Percentiles rank a stretch among this genome's conserved stretches.
Conservation (phyloP, 345 rosid genomes). For the Acer yangbiense region DNA sequence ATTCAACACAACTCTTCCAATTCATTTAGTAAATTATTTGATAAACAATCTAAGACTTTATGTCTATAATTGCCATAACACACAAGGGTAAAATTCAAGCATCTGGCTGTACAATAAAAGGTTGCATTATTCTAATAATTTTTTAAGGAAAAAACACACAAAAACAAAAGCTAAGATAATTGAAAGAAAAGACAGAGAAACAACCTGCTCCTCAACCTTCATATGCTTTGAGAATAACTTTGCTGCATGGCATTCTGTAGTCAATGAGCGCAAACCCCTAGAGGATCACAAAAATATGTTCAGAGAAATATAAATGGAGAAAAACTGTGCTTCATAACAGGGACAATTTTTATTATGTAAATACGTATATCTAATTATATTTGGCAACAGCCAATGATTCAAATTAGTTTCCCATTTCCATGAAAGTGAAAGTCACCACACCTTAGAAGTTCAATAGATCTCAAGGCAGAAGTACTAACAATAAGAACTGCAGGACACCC, state of each 20-base stretch:
- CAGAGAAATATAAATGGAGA: not conserved
- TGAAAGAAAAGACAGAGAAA: slow-evolving; percentile 14
- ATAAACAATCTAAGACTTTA: not conserved
- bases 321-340: too few species aligned
- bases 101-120: not conserved
- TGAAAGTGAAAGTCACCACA: slow-evolving; percentile 8
- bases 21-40: not conserved
- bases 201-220: slow-evolving; percentile 92
- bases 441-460: slow-evolving; percentile 77
- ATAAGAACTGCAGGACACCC: slow-evolving; percentile 78
- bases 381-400: not conserved
- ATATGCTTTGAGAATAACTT: slow-evolving; percentile 89
- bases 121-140: not conserved
- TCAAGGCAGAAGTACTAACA: slow-evolving; percentile 68
- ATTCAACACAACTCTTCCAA: too few species aligned
- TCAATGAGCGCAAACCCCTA: slow-evolving; percentile 69
- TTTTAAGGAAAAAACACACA: not conserved
- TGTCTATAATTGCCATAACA: not conserved
- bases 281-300: slow-evolving; percentile 1
- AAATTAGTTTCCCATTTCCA: not conserved
- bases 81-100: not conserved
- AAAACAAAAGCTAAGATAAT: not conserved
- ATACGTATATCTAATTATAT: not conserved
- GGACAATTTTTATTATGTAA: not conserved
- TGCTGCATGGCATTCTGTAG: slow-evolving; percentile 68